Conservation (phyloP, 208 protist genomes). For the Leishmania amazonensis region DNA sequence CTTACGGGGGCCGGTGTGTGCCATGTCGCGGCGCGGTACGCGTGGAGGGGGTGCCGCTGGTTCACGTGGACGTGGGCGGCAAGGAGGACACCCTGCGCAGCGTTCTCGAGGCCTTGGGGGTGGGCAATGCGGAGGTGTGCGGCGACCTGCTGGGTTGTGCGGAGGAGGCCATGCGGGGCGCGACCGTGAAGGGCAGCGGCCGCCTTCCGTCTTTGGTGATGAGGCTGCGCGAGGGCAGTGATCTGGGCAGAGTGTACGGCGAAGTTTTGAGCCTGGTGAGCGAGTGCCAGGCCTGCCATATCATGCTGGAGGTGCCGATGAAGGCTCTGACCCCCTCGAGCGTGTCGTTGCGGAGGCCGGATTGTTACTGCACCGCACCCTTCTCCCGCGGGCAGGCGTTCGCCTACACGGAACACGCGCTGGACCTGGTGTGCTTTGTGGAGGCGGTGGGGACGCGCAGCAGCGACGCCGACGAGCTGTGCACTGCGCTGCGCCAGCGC, state of each 20-base stretch:
- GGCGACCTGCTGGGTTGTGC: constrained; percentile 47
- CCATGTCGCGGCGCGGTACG: constrained; percentile 49
- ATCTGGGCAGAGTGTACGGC: constrained; percentile 66
- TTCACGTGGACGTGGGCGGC: constrained; percentile 68
- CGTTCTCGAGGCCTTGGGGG: constrained; percentile 63
- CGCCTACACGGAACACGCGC: constrained; percentile 72
- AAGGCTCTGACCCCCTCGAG: constrained; percentile 53
- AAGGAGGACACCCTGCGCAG: constrained; percentile 72
- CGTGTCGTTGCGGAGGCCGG: constrained; percentile 63
- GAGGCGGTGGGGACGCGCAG: constrained; percentile 79
- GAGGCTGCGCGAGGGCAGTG: constrained; percentile 65
- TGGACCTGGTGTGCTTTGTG: constrained; percentile 76
- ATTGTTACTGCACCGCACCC: constrained; percentile 76
- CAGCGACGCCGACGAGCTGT: constrained; percentile 86
- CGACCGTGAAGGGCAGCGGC: constrained; percentile 28
- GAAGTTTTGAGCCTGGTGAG: constrained; percentile 73
- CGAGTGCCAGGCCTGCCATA: constrained; percentile 70
- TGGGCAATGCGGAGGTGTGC: constrained; percentile 77
- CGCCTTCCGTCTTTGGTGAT: constrained; percentile 68
- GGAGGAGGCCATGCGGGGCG: constrained; percentile 40
- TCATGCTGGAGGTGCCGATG: constrained; percentile 78
- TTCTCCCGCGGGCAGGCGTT: constrained; percentile 74
- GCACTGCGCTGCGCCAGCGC: constrained; percentile 22
- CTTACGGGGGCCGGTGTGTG: constrained; percentile 55
- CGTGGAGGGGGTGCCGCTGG: constrained; percentile 55